Evolutionary conservation across 1,284 basidiomycete species (phyloP).

Genomic region (Wallemia mellicola): DNA sequence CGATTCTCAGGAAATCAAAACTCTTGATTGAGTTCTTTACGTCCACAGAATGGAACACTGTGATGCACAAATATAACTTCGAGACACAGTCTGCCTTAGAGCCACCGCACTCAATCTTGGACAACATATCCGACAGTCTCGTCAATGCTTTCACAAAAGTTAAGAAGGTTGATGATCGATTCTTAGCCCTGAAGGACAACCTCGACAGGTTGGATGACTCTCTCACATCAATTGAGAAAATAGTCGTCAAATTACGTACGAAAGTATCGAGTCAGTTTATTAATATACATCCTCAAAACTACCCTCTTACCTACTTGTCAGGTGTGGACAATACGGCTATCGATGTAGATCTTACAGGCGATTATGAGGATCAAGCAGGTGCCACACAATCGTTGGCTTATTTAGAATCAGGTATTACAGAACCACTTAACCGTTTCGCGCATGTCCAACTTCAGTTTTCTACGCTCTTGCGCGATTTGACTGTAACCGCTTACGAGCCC

Average conservation of each 20-base stretch:
- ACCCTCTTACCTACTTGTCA: slow-evolving; percentile 4
- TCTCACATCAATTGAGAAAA: slow-evolving; percentile 42
- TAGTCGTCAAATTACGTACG: slow-evolving; percentile 40
- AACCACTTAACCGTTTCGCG: slow-evolving; percentile 86
- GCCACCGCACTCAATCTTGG: slow-evolving; percentile 48
- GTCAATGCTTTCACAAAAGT: slow-evolving; percentile 83
- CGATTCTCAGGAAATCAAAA: slow-evolving; percentile 70
- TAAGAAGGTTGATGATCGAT: slow-evolving; percentile 84
- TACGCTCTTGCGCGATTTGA: slow-evolving; percentile 65
- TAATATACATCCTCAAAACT: slow-evolving; percentile 5
- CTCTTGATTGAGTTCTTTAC: slow-evolving; percentile 75
- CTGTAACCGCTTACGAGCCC: slow-evolving; percentile 55
- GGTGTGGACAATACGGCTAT: slow-evolving; percentile 2
- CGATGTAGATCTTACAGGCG: slow-evolving; percentile 59
- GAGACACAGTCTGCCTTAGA: slow-evolving; percentile 56
- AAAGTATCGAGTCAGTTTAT: slow-evolving; percentile 51
- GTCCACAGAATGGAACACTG: slow-evolving; percentile 94
- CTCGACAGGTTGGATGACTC: slow-evolving; percentile 91
- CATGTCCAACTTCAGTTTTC: no score
- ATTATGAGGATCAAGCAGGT: slow-evolving; percentile 88
- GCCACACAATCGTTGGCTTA: slow-evolving; percentile 88
- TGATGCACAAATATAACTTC: slow-evolving; percentile 53
- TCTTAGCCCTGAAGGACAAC: slow-evolving; percentile 60
- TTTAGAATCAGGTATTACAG: slow-evolving; percentile 89
- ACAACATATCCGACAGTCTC: slow-evolving; percentile 80